Conservation (phyloP, 2,329 filamentous ascomycete species). For the Byssothecium circinans region DNA sequence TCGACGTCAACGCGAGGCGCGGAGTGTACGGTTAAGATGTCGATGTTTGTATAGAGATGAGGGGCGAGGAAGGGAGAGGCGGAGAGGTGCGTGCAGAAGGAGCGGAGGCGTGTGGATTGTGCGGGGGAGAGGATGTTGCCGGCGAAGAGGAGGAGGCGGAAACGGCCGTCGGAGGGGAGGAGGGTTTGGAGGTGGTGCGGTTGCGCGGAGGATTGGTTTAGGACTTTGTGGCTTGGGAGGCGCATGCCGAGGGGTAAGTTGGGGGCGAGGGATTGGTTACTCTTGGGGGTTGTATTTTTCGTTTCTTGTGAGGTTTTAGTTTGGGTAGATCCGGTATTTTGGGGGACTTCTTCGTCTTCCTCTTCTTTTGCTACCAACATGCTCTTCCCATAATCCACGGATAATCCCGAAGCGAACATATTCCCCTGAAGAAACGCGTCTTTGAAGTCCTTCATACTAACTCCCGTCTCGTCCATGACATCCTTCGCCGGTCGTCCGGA, state of each 20-base stretch:
- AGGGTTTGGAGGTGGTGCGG: conserved; percentile 63
- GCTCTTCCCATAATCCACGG: conserved; percentile 61
- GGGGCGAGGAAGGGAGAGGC: conserved; percentile 47
- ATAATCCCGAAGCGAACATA: conserved; percentile 60
- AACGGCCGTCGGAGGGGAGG: conserved; percentile 60
- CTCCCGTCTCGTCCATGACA: conserved; percentile 61
- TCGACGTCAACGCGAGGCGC: conserved; percentile 52
- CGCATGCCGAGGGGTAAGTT: conserved; percentile 58
- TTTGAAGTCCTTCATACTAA: conserved; percentile 66
- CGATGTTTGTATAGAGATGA: conserved; percentile 56
- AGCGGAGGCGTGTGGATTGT: conserved; percentile 51
- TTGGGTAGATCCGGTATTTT: too few species aligned
- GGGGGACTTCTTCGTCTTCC: too few species aligned
- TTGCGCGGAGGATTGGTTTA: conserved; percentile 59
- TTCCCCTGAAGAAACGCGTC: conserved; percentile 62
- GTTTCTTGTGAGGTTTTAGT: too few species aligned
- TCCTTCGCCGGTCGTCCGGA: conserved; percentile 58
- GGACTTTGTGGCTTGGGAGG: conserved; percentile 60
- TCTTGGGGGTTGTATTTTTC: too few species aligned
- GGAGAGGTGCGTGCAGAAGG: conserved; percentile 52
- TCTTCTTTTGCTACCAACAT: conserved; percentile 60
- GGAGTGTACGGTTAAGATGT: conserved; percentile 64
- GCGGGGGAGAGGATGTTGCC: conserved; percentile 55
- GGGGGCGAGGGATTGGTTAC: conserved; percentile 49
- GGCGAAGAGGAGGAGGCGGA: conserved; percentile 63